Conservation (phyloP, 257 asterid species). For the Parsonsia alboflavescens region DNA sequence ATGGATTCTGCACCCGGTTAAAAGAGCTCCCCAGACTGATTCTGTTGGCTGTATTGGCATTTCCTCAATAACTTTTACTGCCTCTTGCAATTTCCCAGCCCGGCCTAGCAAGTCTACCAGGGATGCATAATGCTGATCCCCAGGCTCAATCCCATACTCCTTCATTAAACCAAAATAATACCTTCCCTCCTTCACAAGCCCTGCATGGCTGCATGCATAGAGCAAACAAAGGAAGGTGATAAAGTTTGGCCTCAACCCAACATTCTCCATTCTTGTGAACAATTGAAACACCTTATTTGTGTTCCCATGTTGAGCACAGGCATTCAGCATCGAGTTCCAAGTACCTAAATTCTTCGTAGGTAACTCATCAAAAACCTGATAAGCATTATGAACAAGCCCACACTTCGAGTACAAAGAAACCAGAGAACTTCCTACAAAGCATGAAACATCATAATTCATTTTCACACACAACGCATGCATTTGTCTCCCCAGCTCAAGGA, state of each 20-base stretch:
- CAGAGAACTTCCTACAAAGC: conserved; percentile 72
- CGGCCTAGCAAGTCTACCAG: conserved; percentile 88
- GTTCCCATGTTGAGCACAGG: conserved; percentile 76
- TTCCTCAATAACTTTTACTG: conserved; percentile 48
- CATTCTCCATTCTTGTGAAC: conserved; percentile 43
- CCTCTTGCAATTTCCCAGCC: conserved; percentile 75
- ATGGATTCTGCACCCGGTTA: conserved; percentile 78
- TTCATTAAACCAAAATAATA: conserved; percentile 59
- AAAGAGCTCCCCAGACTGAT: conserved; percentile 80
- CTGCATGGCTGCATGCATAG: conserved; percentile 81
- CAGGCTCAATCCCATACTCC: conserved; percentile 52
- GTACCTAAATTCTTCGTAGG: conserved; percentile 55
- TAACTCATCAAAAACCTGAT: conserved; percentile 54
- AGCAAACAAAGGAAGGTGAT: conserved; percentile 65
- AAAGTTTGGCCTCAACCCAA: conserved; percentile 56
- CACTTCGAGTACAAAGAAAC: conserved; percentile 78
- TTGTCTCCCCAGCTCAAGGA: conserved; percentile 72
- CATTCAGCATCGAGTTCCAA: conserved; percentile 78
- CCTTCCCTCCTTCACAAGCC: conserved; percentile 61
- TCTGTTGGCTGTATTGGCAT: conserved; percentile 84
- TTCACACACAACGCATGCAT: conserved; percentile 72
- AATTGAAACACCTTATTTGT: conserved; percentile 49
- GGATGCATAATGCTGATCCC: conserved; percentile 75
- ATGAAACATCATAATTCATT: conserved; percentile 36
- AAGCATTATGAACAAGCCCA: conserved; percentile 67